These are phyloP conservation scores for Sanghuangporus sanghuang DNA, from an alignment of 1,284 basidiomycete genomes.

Conservation along the genomic window DNA sequence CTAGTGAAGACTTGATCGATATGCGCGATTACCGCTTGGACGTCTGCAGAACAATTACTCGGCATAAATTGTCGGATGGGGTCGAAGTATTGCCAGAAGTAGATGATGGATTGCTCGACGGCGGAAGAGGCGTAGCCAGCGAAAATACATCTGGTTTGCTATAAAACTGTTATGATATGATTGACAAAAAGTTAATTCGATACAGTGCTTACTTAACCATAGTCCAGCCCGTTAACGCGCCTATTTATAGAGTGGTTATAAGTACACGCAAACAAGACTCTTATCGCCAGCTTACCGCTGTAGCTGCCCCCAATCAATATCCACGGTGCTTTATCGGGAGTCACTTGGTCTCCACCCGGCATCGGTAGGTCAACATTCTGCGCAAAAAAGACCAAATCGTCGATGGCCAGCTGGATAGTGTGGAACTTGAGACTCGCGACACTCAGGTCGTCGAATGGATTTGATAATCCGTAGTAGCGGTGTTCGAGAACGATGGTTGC, in stretches of 20 bases:
- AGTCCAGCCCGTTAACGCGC: constrained; percentile 62
- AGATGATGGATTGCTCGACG: constrained; percentile 66
- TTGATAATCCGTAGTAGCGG: constrained; percentile 48
- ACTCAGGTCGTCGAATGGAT: constrained; percentile 58
- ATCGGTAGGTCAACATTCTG: constrained; percentile 61
- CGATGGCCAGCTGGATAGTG: constrained; percentile 67
- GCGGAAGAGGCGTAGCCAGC: constrained; percentile 69
- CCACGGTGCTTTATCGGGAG: constrained; percentile 60
- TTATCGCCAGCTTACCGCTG: constrained; percentile 34
- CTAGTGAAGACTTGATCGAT: constrained; percentile 52
- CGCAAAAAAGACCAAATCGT: constrained; percentile 68
- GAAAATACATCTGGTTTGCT: constrained; percentile 63
- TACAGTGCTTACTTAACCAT: constrained; percentile 54
- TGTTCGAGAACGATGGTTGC: constrained; percentile 58
- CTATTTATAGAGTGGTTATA: constrained; percentile 8
- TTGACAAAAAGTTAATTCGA: neutral
- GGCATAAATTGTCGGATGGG: constrained; percentile 67
- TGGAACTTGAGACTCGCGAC: constrained; percentile 51
- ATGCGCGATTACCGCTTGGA: constrained; percentile 58
- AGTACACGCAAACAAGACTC: neutral
- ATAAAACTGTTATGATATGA: constrained; percentile 12
- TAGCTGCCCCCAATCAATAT: constrained; percentile 69
- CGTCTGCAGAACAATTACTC: constrained; percentile 66
- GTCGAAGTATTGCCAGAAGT: constrained; percentile 70
- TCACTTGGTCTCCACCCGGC: constrained; percentile 54